These are phyloP conservation scores for Oehlia diaphana DNA, from an alignment of 192 early-diverging fungal genomes.

Conservation along the genomic window DNA sequence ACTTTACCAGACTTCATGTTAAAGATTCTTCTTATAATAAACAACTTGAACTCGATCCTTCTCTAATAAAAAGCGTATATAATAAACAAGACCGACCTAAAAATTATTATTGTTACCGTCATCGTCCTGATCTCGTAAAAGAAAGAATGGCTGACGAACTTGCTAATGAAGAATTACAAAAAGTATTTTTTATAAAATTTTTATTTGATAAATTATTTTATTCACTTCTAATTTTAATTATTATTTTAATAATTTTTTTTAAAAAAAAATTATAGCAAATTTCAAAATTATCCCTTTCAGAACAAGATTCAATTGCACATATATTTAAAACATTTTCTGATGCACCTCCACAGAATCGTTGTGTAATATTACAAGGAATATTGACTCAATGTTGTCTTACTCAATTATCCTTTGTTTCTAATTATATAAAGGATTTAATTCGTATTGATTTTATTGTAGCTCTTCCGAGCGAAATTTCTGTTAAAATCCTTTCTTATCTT, in stretches of 20 bases:
- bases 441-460: conserved; percentile 82
- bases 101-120: conserved; percentile 53
- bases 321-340: conserved; percentile 74
- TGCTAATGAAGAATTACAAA: conserved; percentile 47
- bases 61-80: background rate
- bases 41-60: too few relatives aligned
- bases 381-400: conserved; percentile 82
- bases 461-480: conserved; percentile 76
- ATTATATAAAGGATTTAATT: conserved; percentile 66
- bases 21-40: too few relatives aligned
- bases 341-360: conserved; percentile 62
- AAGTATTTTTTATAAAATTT: conserved; percentile 34
- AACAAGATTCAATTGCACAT: conserved; percentile 63
- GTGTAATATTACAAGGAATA: conserved; percentile 72
- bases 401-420: conserved; percentile 82
- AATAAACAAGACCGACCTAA: conserved; percentile 7
- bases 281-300: conserved; percentile 53
- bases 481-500: conserved; percentile 85
- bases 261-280: conserved; percentile 46
- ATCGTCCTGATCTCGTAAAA: conserved; percentile 56
- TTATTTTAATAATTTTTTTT: background rate
- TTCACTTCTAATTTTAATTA: background rate
- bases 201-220: background rate
- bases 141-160: conserved; percentile 51
- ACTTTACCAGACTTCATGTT: too few relatives aligned